Percentiles rank a stretch among this genome's conserved stretches.
These are phyloP conservation scores for Solanum acaule DNA, from an alignment of 257 asterid species.

Conservation along the genomic window DNA sequence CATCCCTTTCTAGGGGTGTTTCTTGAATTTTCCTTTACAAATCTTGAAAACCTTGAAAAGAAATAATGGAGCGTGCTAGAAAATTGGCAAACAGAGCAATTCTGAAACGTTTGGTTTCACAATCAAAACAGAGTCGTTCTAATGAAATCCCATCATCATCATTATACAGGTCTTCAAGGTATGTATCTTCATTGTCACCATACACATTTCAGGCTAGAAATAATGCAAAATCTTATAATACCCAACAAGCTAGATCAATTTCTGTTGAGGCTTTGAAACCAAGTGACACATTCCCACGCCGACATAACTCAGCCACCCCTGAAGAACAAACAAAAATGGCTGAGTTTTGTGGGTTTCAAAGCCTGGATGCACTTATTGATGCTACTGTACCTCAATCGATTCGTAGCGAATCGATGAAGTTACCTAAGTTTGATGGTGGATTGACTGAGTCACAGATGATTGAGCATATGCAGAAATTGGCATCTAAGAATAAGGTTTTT, in stretches of 20 bases:
- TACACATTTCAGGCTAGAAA: constrained; percentile 26
- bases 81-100: constrained; percentile 58
- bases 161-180: constrained; percentile 45
- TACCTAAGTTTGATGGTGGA: constrained; percentile 64
- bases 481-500: constrained; percentile 61
- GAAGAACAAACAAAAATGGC: constrained; percentile 81
- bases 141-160: constrained; percentile 17
- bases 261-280: constrained; percentile 71
- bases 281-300: constrained; percentile 73
- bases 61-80: constrained; percentile 69
- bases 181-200: constrained; percentile 58
- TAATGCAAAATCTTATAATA: neutral
- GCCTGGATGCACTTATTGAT: constrained; percentile 58
- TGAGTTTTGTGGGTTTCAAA: constrained; percentile 52
- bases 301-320: constrained; percentile 94
- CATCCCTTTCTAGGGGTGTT: constrained; percentile 9
- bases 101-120: constrained; percentile 53
- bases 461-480: constrained; percentile 65
- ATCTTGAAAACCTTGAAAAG: neutral
- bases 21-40: neutral
- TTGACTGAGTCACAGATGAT: constrained; percentile 91
- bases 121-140: constrained; percentile 29
- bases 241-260: constrained; percentile 38
- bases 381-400: constrained; percentile 96
- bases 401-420: constrained; percentile 49